Conservation (phyloP, 2,329 filamentous ascomycete genomes). For the Cyphellophora attinorum region DNA sequence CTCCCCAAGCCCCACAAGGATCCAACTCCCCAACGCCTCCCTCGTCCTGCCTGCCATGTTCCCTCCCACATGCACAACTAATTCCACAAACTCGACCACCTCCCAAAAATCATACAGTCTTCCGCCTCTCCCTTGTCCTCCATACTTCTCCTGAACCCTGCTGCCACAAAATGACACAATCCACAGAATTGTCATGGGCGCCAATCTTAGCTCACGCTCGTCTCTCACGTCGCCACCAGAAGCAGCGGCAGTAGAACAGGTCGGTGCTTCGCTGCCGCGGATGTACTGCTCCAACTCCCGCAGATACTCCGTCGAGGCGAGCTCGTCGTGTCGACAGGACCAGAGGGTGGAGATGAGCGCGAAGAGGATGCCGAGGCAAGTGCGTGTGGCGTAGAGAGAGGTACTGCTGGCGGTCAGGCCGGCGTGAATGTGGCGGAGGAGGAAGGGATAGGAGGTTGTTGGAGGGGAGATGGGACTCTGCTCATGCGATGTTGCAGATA, state of each 20-base stretch:
- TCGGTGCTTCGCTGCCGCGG: neutral
- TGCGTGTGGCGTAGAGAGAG: neutral
- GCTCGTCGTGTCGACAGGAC: neutral
- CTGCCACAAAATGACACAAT: neutral
- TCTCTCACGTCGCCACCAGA: neutral
- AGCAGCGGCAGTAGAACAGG: no score
- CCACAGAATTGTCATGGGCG: neutral
- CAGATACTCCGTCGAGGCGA: neutral
- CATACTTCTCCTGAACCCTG: constrained; percentile 1
- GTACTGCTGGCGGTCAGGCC: neutral
- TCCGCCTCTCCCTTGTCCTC: constrained; percentile 2
- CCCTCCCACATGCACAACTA: no score
- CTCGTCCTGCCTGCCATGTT: no score
- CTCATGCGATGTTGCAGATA: neutral
- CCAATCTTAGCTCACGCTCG: no score
- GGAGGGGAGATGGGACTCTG: neutral
- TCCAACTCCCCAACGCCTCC: no score
- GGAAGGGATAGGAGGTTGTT: neutral
- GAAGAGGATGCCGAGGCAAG: neutral
- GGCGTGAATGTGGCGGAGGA: neutral
- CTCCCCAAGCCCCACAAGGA: no score
- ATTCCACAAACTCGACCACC: neutral
- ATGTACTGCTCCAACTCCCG: neutral
- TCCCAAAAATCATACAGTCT: neutral
- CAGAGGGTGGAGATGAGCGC: neutral